Evolutionary conservation across 78 protist genomes (phyloP).

Genomic region (Cavenderia fasciculata): DNA sequence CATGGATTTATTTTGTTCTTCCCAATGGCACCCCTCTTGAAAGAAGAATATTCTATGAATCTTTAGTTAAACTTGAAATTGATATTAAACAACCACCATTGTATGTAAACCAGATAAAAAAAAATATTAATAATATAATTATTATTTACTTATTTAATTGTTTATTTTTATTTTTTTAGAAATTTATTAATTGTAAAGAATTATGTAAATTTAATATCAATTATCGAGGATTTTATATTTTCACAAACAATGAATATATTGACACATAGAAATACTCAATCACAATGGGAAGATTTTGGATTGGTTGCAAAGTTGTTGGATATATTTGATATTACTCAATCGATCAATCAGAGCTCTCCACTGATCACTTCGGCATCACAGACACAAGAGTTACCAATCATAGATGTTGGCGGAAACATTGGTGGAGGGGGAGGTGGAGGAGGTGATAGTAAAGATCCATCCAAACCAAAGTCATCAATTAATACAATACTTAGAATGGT

Average conservation of each 20-base stretch:
- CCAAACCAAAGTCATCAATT: slow-evolving; percentile 45
- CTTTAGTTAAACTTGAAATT: slow-evolving; percentile 26
- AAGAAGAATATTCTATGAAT: slow-evolving; percentile 63
- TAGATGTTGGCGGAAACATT: not conserved
- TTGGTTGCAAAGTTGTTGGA: slow-evolving; percentile 57
- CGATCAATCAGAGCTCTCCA: too few relatives aligned
- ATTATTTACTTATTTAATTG: not conserved
- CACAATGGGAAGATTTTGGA: slow-evolving; percentile 79
- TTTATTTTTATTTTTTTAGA: too few relatives aligned
- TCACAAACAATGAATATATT: slow-evolving; percentile 59
- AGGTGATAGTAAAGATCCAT: not conserved
- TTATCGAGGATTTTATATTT: slow-evolving; percentile 65
- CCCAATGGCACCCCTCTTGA: slow-evolving; percentile 54
- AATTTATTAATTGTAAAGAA: slow-evolving; percentile 27
- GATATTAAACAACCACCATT: not conserved
- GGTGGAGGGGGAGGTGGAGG: too few relatives aligned
- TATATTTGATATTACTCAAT: slow-evolving; percentile 52
- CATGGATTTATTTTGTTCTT: slow-evolving; percentile 48
- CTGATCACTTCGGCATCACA: too few relatives aligned
- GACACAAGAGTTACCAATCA: slow-evolving; percentile 7
- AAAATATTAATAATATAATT: not conserved
- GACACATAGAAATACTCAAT: slow-evolving; percentile 55
- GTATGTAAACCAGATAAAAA: too few relatives aligned
- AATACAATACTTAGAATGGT: slow-evolving; percentile 28
- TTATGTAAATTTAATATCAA: slow-evolving; percentile 60